Evolutionary conservation across 139 green algal species (phyloP), one percentile per base, ranked within the genome.

Genomic region (Raphidocelis subcapitata): DNA sequence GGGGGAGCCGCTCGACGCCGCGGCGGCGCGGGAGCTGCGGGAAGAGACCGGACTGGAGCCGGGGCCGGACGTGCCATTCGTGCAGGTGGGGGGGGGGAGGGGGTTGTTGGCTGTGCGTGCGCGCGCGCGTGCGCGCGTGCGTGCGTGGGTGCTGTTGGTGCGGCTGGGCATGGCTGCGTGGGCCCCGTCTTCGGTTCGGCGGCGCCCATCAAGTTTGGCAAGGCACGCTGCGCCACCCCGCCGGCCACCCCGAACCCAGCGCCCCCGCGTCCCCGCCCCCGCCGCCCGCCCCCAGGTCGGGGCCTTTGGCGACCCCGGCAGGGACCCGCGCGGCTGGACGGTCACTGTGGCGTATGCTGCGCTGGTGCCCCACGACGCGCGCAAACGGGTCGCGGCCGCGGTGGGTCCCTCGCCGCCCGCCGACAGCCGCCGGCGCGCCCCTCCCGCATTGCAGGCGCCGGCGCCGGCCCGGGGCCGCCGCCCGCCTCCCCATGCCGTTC

Each of bases 251-350:
- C 1, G 3, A 16, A 44, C 24, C 2, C 23, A 3, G 23, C 15
- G 21, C 15, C 31, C 56, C 37, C 44, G 52, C 26, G 20, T 41
- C n/a, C 23, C 24, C 5, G 57, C 32, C 12, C 32, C 24, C 32
- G 5, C 21, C 5, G 24, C 15, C 14, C 31, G 14, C 31, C 5
- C 57, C 20, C 85, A 97, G 82, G 75, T 97, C 35, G 89, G 91
- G 3, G 80, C 90, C 0, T 97, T 92, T 87, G 93, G 92, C 2
- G 88, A 94, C 62, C 86, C 90, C 0, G 92, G 91, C 0, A 73
- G 93, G 0, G 93, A 97, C 67, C 93, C 93, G 0, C 79, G 93
- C 0, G 92, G 92, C 14, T 97, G 93, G 93, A 87, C 76, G 10
- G 74, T 97, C 8, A 90, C 86, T 0, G 89, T 94, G 18, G 87